These are phyloP conservation scores for Plasmodium sp. DNA, from an alignment of 169 alveolate species.

Conservation along the genomic window DNA sequence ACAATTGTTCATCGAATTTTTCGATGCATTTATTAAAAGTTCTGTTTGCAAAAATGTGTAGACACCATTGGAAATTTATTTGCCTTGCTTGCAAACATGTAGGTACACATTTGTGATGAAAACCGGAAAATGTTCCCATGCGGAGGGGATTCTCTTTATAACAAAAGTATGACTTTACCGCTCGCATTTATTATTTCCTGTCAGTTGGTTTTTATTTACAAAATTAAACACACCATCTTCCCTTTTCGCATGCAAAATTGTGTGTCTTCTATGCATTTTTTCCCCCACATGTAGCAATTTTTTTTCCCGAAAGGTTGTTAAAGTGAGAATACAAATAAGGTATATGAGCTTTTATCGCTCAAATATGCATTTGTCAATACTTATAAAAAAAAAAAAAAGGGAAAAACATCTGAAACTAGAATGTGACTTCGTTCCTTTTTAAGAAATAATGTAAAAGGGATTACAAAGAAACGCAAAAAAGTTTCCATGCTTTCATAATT, in stretches of 20 bases:
- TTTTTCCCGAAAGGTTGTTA: neutral
- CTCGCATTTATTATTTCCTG: neutral
- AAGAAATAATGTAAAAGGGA: neutral
- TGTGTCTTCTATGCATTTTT: neutral
- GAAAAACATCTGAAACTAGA: neutral
- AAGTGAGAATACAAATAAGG: neutral
- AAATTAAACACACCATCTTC: neutral
- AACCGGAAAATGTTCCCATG: neutral
- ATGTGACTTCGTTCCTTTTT: neutral
- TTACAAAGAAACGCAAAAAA: neutral
- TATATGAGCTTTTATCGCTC: neutral
- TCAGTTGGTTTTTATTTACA: neutral
- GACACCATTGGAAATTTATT: neutral
- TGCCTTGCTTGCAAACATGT: neutral
- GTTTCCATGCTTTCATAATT: neutral
- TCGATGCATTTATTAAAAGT: neutral
- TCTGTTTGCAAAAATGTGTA: neutral
- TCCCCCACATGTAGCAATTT: neutral
- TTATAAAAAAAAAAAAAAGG: neutral
- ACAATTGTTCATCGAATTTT: neutral
- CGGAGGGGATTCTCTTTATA: neutral
- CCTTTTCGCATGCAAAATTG: neutral
- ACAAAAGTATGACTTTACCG: neutral
- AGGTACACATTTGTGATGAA: neutral
- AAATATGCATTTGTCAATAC: neutral